Percentiles rank a stretch among this genome's conserved stretches.
phyloP scores from a whole-genome alignment of 495 filamentous ascomycete genomes.

The Tuber indicum region DNA sequence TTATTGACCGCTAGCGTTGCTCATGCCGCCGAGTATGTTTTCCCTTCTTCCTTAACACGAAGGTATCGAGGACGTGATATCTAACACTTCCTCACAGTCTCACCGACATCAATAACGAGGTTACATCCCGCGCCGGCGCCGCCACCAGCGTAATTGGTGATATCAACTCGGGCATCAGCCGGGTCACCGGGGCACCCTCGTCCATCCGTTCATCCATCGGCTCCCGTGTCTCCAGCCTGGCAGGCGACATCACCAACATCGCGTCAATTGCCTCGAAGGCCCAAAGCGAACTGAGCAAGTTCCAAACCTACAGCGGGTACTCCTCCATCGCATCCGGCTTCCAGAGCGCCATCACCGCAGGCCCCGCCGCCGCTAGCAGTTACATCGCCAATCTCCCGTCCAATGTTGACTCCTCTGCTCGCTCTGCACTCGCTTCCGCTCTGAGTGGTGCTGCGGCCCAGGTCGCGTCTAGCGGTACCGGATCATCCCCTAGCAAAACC shows the following conservation, averaged over 20 bases:
- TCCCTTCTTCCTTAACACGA: background rate
- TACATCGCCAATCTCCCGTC: slow-evolving; percentile 10
- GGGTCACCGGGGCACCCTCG: background rate
- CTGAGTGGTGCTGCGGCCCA: slow-evolving; percentile 18
- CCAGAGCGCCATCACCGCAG: slow-evolving; percentile 19
- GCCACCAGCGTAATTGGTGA: background rate
- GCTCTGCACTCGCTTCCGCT: slow-evolving; percentile 4
- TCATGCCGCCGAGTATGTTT: background rate
- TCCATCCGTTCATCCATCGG: background rate
- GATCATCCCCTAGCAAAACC: background rate
- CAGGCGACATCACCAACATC: background rate
- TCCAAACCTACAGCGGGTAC: slow-evolving; percentile 4
- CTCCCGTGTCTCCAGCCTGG: background rate
- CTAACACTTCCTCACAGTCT: background rate
- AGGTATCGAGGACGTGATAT: background rate
- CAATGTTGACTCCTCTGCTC: slow-evolving; percentile 6
- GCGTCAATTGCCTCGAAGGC: slow-evolving; percentile 6
- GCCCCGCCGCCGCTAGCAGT: slow-evolving; percentile 14
- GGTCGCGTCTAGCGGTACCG: slow-evolving; percentile 6
- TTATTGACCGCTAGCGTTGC: background rate
- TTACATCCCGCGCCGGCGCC: background rate
- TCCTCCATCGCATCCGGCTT: slow-evolving; percentile 12
- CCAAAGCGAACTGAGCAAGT: background rate
- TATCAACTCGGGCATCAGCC: background rate
- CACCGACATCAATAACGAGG: background rate